Evolutionary conservation across 805 yeast genomes (phyloP).

Genomic region (Candida pseudofarinosa): DNA sequence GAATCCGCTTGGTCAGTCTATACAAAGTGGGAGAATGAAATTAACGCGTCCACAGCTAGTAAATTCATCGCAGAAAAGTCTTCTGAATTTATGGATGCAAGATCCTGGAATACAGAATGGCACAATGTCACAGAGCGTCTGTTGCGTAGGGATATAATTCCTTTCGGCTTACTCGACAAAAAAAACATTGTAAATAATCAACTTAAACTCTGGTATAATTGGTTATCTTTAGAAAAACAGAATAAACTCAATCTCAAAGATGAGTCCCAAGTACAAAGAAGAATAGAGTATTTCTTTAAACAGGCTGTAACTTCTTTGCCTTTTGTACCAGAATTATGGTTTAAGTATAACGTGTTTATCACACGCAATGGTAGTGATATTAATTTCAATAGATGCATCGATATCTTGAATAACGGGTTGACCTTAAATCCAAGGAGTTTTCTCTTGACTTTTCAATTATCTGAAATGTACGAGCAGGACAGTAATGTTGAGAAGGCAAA

Average conservation of each 20-base stretch:
- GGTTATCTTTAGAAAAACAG: constrained; percentile 76
- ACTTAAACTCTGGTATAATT: constrained; percentile 56
- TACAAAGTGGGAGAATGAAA: constrained; percentile 76
- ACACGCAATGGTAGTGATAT: constrained; percentile 31
- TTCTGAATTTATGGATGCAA: constrained; percentile 80
- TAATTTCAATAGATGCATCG: constrained; percentile 38
- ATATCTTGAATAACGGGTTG: constrained; percentile 52
- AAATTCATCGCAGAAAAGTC: constrained; percentile 80
- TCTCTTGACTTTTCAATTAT: constrained; percentile 59
- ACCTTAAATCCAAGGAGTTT: constrained; percentile 67
- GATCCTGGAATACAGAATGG: constrained; percentile 73
- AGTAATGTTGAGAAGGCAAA: constrained; percentile 48
- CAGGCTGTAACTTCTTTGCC: constrained; percentile 61
- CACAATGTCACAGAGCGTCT: constrained; percentile 48
- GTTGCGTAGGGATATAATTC: constrained; percentile 39
- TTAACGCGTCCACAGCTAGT: constrained; percentile 73
- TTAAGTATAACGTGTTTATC: constrained; percentile 46
- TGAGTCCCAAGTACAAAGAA: constrained; percentile 39
- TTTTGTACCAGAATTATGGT: constrained; percentile 77
- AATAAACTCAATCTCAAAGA: constrained; percentile 63
- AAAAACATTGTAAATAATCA: constrained; percentile 32
- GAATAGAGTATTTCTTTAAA: constrained; percentile 69
- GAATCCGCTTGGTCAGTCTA: constrained; percentile 81
- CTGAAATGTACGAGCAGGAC: constrained; percentile 66
- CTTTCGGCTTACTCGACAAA: constrained; percentile 17